Evolutionary conservation across 805 yeast genomes (phyloP), one percentile per base, ranked within the genome.

Genomic region (Spencermartinsiella europaea): DNA sequence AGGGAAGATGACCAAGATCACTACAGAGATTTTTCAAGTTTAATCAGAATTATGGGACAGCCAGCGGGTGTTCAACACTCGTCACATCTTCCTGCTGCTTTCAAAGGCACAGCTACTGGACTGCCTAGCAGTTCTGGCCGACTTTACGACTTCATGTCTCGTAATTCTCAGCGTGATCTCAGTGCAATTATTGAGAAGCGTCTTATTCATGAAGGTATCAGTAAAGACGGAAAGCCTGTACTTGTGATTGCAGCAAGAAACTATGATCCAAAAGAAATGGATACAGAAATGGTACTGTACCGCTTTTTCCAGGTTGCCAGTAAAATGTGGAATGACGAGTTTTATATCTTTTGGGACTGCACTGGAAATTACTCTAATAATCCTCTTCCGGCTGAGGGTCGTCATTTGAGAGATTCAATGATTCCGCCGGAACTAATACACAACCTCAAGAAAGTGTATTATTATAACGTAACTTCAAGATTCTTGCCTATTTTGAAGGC

Each of bases 171-270:
- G 39, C 74, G 75, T 49, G 80, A 81, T 49, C 64, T 74, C 8
- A 76, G 74, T 3, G 51, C 60, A n/a, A 61, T 72, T 4, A 57
- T 68, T 19, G 77, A 76, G 14, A 55, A 65, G 12, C 68, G 72
- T 0, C 67, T 81, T 33, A 72, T 85, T 8, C 79, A 76, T 43
- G 87, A 79, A 51, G 78, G 85, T 1, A 77, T 83, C 14, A 78
- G 83, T 33, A 70, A 75, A 34, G 95, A 85, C 58, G 95, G 95
- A 12, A 65, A 78, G 0, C 95, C 93, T 0, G 72, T 81, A 17
- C 67, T 85, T 21, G 79, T 83, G 2, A 21, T 75, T 77, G 37
- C 70, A 73, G 51, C 60, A 5, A 63, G 72, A 16, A 67, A 77
- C 34, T 51, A 60, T 34, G 58, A 59, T 25, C 57, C 68, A 4